Percentiles rank a stretch among this genome's conserved stretches.
These are phyloP conservation scores for Vitis hybrid DNA, from an alignment of 177 flowering plant species.

Conservation along the genomic window DNA sequence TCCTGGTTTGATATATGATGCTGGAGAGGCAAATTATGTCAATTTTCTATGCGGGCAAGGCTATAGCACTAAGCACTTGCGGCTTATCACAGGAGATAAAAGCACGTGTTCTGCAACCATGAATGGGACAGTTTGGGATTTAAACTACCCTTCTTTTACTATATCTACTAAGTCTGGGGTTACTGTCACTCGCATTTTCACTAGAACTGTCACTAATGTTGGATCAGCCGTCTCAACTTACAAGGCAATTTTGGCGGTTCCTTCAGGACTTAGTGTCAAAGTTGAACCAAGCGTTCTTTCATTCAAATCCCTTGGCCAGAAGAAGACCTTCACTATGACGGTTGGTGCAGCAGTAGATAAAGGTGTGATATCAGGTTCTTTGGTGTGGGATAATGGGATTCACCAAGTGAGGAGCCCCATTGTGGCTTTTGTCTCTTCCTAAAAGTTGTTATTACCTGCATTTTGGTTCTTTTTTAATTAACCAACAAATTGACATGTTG, in stretches of 20 bases:
- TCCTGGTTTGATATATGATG: conserved; percentile 37
- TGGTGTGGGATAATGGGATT: too few species aligned
- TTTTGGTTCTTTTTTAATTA: too few species aligned
- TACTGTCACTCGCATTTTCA: conserved; percentile 4
- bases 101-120: conserved; percentile 1
- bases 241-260: conserved; percentile 8
- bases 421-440: too few species aligned
- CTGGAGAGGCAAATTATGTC: conserved; percentile 24
- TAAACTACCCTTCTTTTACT: conserved; percentile 9
- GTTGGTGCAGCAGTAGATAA: too few species aligned
- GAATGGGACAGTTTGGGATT: neutral
- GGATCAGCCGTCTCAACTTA: conserved; percentile 17
- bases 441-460: too few species aligned
- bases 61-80: neutral
- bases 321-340: too few species aligned
- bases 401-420: too few species aligned
- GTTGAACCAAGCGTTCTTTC: conserved; percentile 15
- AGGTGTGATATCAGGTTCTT: too few species aligned
- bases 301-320: conserved; percentile 15
- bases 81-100: neutral
- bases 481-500: too few species aligned
- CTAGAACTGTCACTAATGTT: conserved; percentile 25
- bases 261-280: conserved; percentile 10
- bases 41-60: conserved; percentile 38
- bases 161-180: neutral